Conservation (phyloP, 192 early-diverging fungal species). For the Lunasporangiospora selenospora region DNA sequence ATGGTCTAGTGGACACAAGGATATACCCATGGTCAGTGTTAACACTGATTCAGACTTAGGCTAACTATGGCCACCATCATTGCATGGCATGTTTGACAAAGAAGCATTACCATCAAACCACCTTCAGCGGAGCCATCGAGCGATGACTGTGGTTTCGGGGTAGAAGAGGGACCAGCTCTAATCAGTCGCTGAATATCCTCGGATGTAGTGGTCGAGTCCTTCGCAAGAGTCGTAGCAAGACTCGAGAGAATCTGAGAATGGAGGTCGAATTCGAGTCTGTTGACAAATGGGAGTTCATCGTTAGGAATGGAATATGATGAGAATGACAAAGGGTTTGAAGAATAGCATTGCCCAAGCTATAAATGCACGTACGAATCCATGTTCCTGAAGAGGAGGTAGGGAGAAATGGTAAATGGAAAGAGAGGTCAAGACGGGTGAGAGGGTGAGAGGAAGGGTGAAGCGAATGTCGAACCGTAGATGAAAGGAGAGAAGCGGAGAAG, state of each 20-base stretch:
- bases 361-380: slow-evolving; percentile 8
- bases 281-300: neutral
- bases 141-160: slow-evolving; percentile 12
- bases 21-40: neutral
- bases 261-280: slow-evolving; percentile 59
- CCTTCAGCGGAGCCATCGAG: slow-evolving; percentile 13
- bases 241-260: slow-evolving; percentile 58
- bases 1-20: slow-evolving; percentile 17
- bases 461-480: too few species aligned
- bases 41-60: neutral
- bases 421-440: too few species aligned
- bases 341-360: neutral
- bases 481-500: neutral
- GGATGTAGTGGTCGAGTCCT: slow-evolving; percentile 48
- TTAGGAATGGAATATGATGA: too few species aligned
- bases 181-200: slow-evolving; percentile 53
- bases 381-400: neutral
- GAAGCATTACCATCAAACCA: slow-evolving; percentile 20
- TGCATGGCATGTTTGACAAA: neutral
- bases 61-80: neutral
- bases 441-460: neutral
- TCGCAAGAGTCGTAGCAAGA: slow-evolving; percentile 56
- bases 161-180: slow-evolving; percentile 45
- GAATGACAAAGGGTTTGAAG: neutral
- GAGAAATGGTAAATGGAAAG: too few species aligned